Percentiles rank a stretch among this genome's conserved stretches.
phyloP scores from a whole-genome alignment of 176 grass and related monocot species.

The Elymus sibiricus region DNA sequence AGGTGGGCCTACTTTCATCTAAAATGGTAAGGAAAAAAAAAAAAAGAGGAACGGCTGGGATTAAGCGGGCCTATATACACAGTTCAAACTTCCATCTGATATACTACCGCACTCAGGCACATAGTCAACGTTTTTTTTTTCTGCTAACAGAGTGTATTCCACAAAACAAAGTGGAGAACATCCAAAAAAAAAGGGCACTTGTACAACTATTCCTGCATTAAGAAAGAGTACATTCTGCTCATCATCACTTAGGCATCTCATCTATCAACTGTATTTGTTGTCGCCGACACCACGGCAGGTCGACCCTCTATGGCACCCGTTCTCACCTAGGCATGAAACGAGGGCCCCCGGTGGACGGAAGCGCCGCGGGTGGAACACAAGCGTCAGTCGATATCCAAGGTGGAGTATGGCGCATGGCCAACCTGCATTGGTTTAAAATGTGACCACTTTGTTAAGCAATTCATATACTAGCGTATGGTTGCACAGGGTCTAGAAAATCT shows the following conservation, averaged over 20 bases:
- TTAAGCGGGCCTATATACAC: background rate
- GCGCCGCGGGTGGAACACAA: background rate
- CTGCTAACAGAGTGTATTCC: slow-evolving; percentile 20
- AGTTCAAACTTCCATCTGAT: slow-evolving; percentile 3
- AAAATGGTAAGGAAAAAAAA: background rate
- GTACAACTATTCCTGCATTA: slow-evolving; percentile 13
- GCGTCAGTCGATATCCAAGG: slow-evolving; percentile 87
- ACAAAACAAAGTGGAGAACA: background rate
- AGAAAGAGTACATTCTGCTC: background rate
- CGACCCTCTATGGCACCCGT: background rate
- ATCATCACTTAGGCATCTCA: background rate
- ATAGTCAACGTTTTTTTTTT: background rate
- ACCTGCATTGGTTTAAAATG: slow-evolving; percentile 44
- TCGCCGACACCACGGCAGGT: background rate
- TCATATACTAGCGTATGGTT: background rate
- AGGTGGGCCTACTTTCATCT: background rate
- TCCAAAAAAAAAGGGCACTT: background rate
- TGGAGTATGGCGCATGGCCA: slow-evolving; percentile 85
- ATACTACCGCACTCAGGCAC: background rate
- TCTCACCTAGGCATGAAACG: slow-evolving; percentile 24
- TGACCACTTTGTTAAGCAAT: background rate
- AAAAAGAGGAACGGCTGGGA: background rate
- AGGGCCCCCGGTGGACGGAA: background rate
- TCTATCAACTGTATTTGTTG: background rate
- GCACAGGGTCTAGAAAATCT: background rate